Base-by-base conservation (phyloP, 345 rosid species). In the Erysimum cheiranthoides region DNA sequence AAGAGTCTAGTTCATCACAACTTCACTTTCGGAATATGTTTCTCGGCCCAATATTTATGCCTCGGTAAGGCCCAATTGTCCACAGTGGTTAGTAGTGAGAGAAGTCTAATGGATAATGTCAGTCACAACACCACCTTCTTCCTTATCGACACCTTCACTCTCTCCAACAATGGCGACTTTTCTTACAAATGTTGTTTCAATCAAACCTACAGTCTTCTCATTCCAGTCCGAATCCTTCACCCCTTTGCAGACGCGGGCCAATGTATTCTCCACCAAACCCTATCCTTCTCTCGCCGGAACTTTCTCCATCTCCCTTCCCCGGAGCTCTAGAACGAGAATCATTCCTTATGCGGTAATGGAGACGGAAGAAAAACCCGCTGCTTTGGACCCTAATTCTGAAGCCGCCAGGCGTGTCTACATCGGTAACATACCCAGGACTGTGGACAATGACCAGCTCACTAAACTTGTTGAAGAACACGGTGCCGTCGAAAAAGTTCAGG, bases 401-500 rank as follows among this genome's bases (percentile, higher is more conserved):
- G 83, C 87, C 4, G 75, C 86, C 14, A 80, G 93, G 73, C 86
- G 89, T 78, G 83, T 92, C 31, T 92, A 87, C 68, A 31, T 90
- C 35, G 92, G 96, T 0, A 94, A 92, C 85, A 90, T 94, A 76
- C 97, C 98, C 28, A 86, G 96, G 76, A 89, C 75, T 0, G 51
- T 87, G 3, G 46, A 73, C 45, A 85, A 80, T 62, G 91, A 84
- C 3, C 87, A 90, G 76, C 96, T 94, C 61, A 57, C 70, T 4
- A 78, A 78, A 71, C 82, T 91, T 71, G 90, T 93, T 40, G 86
- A 83, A 67, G 92, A 94, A 61, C 93, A 91, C 68, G 96, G 96
- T 11, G 83, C 90, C 58, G 87, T 89, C 39, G 95, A 90, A 68
- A 86, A 88, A 79, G 87, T 87, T 46, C 93, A 92, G 95, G 97